Evolutionary conservation across 139 green algal species (phyloP).

Genomic region (Desmodesmus armatus): DNA sequence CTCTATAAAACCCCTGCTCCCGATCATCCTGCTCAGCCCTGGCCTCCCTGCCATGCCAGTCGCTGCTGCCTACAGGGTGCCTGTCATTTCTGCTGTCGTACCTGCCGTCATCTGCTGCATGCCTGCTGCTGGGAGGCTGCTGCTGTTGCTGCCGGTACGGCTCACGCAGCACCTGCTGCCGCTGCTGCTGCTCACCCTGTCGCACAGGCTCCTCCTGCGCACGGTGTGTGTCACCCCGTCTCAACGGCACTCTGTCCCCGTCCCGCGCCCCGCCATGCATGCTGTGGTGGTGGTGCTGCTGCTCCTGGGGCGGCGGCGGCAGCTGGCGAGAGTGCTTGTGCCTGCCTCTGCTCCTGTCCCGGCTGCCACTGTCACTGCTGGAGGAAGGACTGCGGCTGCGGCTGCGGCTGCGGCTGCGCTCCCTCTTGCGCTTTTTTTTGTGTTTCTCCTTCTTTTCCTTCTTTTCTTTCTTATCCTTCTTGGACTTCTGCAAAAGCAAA

Average conservation of each 20-base stretch:
- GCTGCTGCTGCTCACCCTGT: not conserved
- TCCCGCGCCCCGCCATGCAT: not conserved
- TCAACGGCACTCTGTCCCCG: not conserved
- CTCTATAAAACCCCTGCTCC: too few species aligned
- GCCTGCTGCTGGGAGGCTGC: too few species aligned
- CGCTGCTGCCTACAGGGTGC: too few species aligned
- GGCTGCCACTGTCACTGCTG: not conserved
- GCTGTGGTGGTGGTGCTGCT: not conserved
- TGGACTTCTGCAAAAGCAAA: not conserved
- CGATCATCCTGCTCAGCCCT: too few species aligned
- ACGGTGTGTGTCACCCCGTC: not conserved
- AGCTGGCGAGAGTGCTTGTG: not conserved
- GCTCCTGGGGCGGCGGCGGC: not conserved
- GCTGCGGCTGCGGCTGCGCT: not conserved
- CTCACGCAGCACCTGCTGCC: not conserved
- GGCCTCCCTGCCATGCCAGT: too few species aligned
- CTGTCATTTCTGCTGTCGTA: not conserved
- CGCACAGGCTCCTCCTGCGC: not conserved
- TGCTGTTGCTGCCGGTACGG: not conserved
- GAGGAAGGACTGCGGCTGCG: not conserved
- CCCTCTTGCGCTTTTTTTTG: not conserved
- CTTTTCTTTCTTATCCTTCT: constrained; percentile 1
- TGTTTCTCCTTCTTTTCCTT: constrained; percentile 35
- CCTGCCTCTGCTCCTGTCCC: not conserved
- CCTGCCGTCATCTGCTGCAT: not conserved